Percentiles rank a stretch among this genome's conserved stretches.
These are phyloP conservation scores for Neostapfia colusana DNA, from an alignment of 176 grass and related monocot species.

Conservation along the genomic window DNA sequence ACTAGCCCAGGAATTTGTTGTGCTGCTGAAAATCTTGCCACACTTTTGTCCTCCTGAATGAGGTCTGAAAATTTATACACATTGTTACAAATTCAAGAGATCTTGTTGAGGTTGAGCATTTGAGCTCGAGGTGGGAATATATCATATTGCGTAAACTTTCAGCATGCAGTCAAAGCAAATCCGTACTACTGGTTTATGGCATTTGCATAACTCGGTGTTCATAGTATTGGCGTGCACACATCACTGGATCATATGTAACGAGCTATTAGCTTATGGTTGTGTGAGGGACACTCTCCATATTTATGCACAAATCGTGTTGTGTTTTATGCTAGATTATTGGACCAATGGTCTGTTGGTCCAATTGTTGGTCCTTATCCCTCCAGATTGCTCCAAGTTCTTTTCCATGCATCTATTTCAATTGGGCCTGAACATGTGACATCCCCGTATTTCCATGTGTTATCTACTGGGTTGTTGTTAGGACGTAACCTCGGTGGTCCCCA, in stretches of 20 bases:
- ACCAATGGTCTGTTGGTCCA: conserved; percentile 13
- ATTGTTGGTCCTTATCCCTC: conserved; percentile 24
- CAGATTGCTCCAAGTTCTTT: conserved; percentile 27
- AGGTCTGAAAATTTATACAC: background rate
- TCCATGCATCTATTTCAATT: conserved; percentile 28
- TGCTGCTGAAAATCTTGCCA: background rate
- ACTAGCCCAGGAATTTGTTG: background rate
- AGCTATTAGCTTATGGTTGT: too few relatives aligned
- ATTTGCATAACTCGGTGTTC: background rate
- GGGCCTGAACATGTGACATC: conserved; percentile 37
- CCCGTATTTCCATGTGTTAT: conserved; percentile 26
- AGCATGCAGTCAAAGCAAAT: background rate
- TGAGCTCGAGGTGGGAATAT: conserved; percentile 15
- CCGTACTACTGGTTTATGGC: background rate
- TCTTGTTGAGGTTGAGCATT: conserved; percentile 2
- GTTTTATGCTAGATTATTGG: conserved; percentile 25
- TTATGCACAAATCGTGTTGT: background rate
- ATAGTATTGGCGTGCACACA: too few relatives aligned
- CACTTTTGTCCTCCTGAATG: background rate
- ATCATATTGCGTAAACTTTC: background rate
- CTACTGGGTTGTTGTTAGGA: conserved; percentile 26
- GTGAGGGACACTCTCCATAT: background rate
- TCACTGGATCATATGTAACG: too few relatives aligned
- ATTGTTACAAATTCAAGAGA: background rate
- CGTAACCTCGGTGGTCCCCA: conserved; percentile 35